Conservation (phyloP, 176 grass and related monocot species). For the Eleusine indica region DNA sequence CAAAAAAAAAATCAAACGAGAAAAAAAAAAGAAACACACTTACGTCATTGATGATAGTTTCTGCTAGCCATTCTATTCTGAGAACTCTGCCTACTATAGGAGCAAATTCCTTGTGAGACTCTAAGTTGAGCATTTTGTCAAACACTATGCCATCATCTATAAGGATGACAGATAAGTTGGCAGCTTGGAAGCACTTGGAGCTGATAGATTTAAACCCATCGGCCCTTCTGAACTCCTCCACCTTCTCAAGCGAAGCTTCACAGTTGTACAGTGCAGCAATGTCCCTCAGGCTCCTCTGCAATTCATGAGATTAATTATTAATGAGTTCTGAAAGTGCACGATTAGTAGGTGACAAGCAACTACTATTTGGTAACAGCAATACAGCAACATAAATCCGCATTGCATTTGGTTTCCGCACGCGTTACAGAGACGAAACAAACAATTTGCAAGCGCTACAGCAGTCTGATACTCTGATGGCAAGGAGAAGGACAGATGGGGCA, state of each 20-base stretch:
- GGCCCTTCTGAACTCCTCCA: conserved; percentile 72
- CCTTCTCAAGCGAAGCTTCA: conserved; percentile 56
- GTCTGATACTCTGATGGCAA: background rate
- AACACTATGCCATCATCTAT: conserved; percentile 80
- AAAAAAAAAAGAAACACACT: conserved; percentile 43
- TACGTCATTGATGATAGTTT: conserved; percentile 91
- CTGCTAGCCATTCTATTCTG: conserved; percentile 78
- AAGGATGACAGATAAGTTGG: conserved; percentile 77
- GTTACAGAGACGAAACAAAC: background rate
- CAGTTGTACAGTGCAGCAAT: conserved; percentile 76
- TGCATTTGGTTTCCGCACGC: background rate
- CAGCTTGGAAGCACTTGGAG: conserved; percentile 82
- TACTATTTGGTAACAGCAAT: background rate
- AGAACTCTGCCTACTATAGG: conserved; percentile 77
- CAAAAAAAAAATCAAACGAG: background rate
- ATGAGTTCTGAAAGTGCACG: conserved; percentile 17
- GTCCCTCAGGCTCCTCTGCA: conserved; percentile 94
- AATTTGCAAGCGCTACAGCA: background rate
- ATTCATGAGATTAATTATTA: conserved; percentile 14
- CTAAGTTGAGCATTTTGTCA: conserved; percentile 76
- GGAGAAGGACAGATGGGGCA: conserved; percentile 15
- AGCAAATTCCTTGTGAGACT: conserved; percentile 71
- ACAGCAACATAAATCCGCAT: background rate
- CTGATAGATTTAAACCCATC: conserved; percentile 59
- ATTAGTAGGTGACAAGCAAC: background rate